A percentile compares a stretch with the other conserved stretches of the same genome.
Conservation (phyloP, 2,329 filamentous ascomycete species). For the Aureobasidium uvarum region DNA sequence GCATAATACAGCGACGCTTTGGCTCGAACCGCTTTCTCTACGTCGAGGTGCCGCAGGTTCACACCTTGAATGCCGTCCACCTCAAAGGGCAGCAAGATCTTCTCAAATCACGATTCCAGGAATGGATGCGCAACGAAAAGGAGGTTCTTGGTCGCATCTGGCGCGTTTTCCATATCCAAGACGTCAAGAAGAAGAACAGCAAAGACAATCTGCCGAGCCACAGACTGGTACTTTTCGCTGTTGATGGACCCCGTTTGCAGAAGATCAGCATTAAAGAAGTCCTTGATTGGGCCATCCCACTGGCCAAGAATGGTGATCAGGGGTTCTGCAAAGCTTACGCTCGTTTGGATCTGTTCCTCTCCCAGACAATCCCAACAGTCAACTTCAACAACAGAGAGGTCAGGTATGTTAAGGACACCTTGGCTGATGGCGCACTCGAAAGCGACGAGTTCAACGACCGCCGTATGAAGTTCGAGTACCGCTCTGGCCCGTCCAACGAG, state of each 20-base stretch:
- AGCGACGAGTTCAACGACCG: conserved; percentile 41
- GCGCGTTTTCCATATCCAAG: conserved; percentile 43
- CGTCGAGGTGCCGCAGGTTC: conserved; percentile 39
- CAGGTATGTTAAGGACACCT: conserved; percentile 34
- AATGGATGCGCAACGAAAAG: conserved; percentile 42
- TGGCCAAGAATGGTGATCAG: conserved; percentile 40
- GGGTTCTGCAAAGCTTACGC: conserved; percentile 45
- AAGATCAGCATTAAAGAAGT: conserved; percentile 35
- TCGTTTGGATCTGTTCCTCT: conserved; percentile 45
- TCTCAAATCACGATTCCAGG: conserved; percentile 34
- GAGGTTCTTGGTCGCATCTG: conserved; percentile 45
- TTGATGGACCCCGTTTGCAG: conserved; percentile 29
- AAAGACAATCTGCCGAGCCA: conserved; percentile 19
- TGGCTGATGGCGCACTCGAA: conserved; percentile 39
- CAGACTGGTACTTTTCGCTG: conserved; percentile 34
- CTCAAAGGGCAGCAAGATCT: conserved; percentile 31
- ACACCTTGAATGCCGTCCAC: conserved; percentile 25
- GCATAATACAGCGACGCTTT: conserved; percentile 34
- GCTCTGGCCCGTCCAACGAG: not conserved
- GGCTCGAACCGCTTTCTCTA: conserved; percentile 46
- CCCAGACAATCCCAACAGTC: conserved; percentile 42
- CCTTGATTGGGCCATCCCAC: conserved; percentile 44
- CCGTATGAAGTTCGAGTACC: conserved; percentile 31
- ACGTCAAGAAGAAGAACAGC: conserved; percentile 34
- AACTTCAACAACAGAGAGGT: conserved; percentile 43